Base-by-base conservation (phyloP, 257 asterid genomes). In the Anisodus tanguticus region DNA sequence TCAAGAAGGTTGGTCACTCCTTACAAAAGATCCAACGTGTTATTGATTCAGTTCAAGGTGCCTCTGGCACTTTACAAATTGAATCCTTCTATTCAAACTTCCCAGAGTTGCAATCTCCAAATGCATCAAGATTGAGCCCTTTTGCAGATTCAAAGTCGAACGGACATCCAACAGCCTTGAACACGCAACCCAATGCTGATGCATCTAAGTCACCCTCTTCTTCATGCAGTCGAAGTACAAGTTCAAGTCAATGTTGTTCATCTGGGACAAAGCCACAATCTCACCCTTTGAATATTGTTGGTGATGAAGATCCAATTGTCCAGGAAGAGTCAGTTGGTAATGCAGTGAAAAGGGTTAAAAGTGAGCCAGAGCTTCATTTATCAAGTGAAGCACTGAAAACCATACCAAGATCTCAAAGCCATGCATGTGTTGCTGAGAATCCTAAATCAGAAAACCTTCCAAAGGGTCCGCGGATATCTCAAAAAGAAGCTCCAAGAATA, bases 1-100 rank as follows among this genome's bases (percentile, higher is more conserved):
- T 96, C 89, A 96, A 94, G 94, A 95, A 95, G 84, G 99, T 95
- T 3, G 99, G 97, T 0, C 98, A 93, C 89, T 93, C 99, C 37
- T 88, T 94, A 54, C 92, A 92, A 85, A 94, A 96, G 85, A 94
- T 96, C 88, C 98, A 91, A 83, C 97, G 93, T 37, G 99, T 96
- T 87, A 96, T 96, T 54, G 95, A 93, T 87, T 96, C 99, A 0
- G 99, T 96, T 83, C 94, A 96, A 84, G 99, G 97, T 3, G 85
- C 97, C 57, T 96, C 99, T 1, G 94, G 97, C 43, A 88, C 83
- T 74, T 47, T 93, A 67, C 98, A 93, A 80, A 91, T 94, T 6
- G 93, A 88, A 51, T 91, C 98, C 49, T 93, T 96, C 91, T 94
- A 94, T 88, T 87, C 92, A 60, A 93, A 89, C 92, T 95, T 92